Percentiles rank a stretch among this genome's conserved stretches.
Evolutionary conservation across 2,329 filamentous ascomycete genomes (phyloP).

Genomic region (Nemania serpens): DNA sequence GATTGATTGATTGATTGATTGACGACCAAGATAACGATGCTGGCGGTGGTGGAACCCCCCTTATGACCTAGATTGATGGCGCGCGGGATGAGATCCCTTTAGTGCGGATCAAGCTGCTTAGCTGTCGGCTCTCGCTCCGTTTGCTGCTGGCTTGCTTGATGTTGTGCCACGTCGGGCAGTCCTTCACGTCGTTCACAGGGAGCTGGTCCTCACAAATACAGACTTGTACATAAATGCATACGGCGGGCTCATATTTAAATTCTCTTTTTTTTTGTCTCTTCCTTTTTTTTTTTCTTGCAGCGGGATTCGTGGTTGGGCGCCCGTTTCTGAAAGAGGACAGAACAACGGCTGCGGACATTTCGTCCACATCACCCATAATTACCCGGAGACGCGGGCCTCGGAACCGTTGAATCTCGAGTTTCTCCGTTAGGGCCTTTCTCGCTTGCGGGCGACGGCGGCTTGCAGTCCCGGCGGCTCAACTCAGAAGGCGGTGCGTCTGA

Average conservation of each 20-base stretch:
- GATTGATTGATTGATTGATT: neutral
- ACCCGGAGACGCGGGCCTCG: conserved; percentile 30
- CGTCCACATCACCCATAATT: conserved; percentile 16
- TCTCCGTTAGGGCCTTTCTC: conserved; percentile 20
- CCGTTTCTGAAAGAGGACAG: neutral
- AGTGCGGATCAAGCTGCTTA: neutral
- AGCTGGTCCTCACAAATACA: neutral
- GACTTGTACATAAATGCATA: neutral
- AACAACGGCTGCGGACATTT: conserved; percentile 4
- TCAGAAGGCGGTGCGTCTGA: conserved; percentile 5
- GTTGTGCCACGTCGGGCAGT: neutral
- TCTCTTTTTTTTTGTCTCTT: no score
- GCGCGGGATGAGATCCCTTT: conserved; percentile 1
- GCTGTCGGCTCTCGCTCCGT: neutral
- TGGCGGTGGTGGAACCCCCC: conserved; percentile 15
- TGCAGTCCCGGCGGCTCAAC: conserved; percentile 23
- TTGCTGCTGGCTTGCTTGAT: neutral
- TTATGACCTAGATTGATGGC: neutral
- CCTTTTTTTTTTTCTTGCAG: no score
- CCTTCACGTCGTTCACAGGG: conserved; percentile 7
- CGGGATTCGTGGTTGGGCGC: neutral
- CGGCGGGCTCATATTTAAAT: neutral
- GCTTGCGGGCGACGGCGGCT: conserved; percentile 25
- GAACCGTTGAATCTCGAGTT: conserved; percentile 26
- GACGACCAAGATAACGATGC: neutral